Evolutionary conservation across 148 eudicot species (phyloP).

Genomic region (Cornus kousa): DNA sequence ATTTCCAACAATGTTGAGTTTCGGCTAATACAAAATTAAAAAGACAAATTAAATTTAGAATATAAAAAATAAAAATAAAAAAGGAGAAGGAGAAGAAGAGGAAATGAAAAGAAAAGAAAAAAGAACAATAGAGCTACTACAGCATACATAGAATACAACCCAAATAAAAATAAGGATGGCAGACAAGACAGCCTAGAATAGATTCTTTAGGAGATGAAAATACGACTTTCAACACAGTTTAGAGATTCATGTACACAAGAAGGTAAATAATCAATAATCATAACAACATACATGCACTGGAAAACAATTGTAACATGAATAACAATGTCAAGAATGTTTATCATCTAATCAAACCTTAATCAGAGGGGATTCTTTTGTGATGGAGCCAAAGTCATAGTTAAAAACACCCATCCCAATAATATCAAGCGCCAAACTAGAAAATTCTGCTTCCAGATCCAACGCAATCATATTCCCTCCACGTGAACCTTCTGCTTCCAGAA

Average conservation of each 20-base stretch:
- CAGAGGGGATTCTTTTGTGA: slow-evolving; percentile 93
- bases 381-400: slow-evolving; percentile 94
- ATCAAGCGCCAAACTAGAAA: slow-evolving; percentile 96
- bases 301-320: not conserved
- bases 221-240: not conserved
- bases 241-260: not conserved
- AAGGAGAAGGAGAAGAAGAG: too few relatives aligned
- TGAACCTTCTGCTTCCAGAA: slow-evolving; percentile 45
- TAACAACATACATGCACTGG: not conserved
- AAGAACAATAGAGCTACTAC: not conserved
- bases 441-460: slow-evolving; percentile 95
- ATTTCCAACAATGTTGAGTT: too few relatives aligned
- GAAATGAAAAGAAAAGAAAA: not conserved
- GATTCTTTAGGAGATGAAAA: not conserved
- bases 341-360: slow-evolving; percentile 60
- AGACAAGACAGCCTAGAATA: not conserved
- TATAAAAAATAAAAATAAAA: too few relatives aligned
- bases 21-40: not conserved
- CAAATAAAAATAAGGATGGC: not conserved
- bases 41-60: too few relatives aligned
- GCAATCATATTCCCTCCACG: slow-evolving; percentile 46
- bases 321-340: not conserved
- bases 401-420: slow-evolving; percentile 98
- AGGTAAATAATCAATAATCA: not conserved
- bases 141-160: not conserved